Evolutionary conservation across 2,329 filamentous ascomycete species (phyloP), one percentile per base, ranked within the genome.

Genomic region (Dactylellina sp.): DNA sequence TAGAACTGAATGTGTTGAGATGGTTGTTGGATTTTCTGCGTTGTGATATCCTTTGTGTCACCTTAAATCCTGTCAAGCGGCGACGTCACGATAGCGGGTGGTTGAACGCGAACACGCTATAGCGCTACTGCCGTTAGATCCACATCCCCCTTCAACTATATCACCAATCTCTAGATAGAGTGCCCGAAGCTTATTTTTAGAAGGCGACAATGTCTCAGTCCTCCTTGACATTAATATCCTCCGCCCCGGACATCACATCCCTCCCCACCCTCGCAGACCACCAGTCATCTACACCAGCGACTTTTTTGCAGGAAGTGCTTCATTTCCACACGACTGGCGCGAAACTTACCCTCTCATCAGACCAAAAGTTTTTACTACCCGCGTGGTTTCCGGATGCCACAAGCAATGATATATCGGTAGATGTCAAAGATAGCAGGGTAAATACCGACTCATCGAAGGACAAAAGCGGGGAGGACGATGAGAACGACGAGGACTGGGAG

Each of bases 401-500:
- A 7, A 61, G 47, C 20, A 70, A 75, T 20, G 71, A 75, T 35
- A 52, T 68, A n/a, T 68, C 62, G 1, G 40, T 68, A n/a, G 63
- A 68, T 20, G 20, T 68, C 9, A 60, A 60, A n/a, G 46, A 70
- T 39, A 32, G 16, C 7, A 49, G 47, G 5, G 42, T 16, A 7
- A 28, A 18, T n/a, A 25, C 20, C 18, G 35, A 28, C 3, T 20
- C 56, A 24, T 35, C 39, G 22, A 35, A 24, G 0, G 57, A 40
- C 11, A 53, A 61, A n/a, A 22, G 16, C 9, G 47, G 24, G 16
- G 46, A 42, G n/a, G 55, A 44, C 37, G 62, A 35, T 24, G 62
- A 62, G 9, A 56, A 62, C n/a, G 57, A 75, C 18, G 71, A 75
- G 32, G 63, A 75, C n/a, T 75, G 71, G 71, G 71, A 70, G 44